Percentiles rank a stretch among this genome's conserved stretches.
phyloP scores from a whole-genome alignment of 768 basidiomycete species.

The Leccinum subgranulosum region DNA sequence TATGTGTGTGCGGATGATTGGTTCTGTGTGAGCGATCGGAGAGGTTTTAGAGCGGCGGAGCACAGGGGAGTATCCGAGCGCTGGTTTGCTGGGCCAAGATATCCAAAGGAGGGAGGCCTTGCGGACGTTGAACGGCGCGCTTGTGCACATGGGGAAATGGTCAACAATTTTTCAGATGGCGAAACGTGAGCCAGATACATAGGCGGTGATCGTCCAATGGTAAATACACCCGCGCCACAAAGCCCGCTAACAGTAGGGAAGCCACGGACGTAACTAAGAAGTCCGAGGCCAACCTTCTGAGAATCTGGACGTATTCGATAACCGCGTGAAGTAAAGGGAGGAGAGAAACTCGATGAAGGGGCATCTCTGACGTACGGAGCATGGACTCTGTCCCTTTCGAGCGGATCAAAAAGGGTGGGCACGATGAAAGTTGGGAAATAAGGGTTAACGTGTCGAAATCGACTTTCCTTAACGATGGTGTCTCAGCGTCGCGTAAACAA shows the following conservation, averaged over 20 bases:
- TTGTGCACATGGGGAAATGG: conserved; percentile 17
- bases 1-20: background rate
- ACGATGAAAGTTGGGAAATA: conserved; percentile 17
- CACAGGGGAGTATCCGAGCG: conserved; percentile 13
- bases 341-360: conserved; percentile 5
- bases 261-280: conserved; percentile 33
- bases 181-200: conserved; percentile 11
- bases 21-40: background rate
- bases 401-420: conserved; percentile 18
- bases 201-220: conserved; percentile 23
- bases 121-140: conserved; percentile 18
- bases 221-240: conserved; percentile 28
- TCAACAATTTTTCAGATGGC: conserved; percentile 8
- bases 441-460: conserved; percentile 11
- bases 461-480: conserved; percentile 13
- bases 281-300: conserved; percentile 33
- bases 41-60: conserved; percentile 23
- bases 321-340: conserved; percentile 20
- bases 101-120: conserved; percentile 22
- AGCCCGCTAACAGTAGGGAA: conserved; percentile 26
- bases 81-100: conserved; percentile 9
- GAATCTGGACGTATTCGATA: conserved; percentile 27
- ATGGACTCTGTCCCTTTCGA: conserved; percentile 11
- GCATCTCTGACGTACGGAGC: conserved; percentile 16
- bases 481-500: conserved; percentile 4